These are phyloP conservation scores for Pyrus pyrifolia DNA, from an alignment of 306 rosid species.

Conservation along the genomic window DNA sequence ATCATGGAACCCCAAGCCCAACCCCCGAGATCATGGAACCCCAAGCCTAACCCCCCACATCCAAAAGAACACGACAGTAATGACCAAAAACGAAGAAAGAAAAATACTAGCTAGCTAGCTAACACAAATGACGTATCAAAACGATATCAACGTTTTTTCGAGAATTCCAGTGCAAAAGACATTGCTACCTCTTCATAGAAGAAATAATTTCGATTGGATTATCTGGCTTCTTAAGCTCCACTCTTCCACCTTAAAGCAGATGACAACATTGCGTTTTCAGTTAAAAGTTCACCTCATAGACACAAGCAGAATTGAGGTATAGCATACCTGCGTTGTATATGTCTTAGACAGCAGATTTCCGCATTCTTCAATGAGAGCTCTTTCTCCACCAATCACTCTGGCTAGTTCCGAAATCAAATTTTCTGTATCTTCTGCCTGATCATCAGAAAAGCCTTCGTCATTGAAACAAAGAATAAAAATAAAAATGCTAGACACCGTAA, in stretches of 20 bases:
- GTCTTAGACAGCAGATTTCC: constrained; percentile 52
- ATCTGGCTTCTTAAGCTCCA: constrained; percentile 68
- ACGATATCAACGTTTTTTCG: no score
- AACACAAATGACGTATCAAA: no score
- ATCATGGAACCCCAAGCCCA: no score
- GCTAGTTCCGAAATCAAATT: constrained; percentile 64
- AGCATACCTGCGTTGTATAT: constrained; percentile 54
- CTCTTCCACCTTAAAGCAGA: constrained; percentile 64
- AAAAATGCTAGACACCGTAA: background rate
- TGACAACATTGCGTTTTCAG: background rate
- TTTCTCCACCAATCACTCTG: constrained; percentile 60
- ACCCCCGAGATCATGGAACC: no score
- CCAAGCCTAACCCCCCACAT: no score
- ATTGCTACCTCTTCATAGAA: background rate
- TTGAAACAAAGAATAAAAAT: background rate
- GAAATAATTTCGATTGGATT: constrained; percentile 34
- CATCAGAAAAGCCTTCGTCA: constrained; percentile 21
- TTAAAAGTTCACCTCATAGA: no score
- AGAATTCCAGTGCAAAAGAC: background rate
- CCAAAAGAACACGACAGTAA: no score
- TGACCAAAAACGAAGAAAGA: no score
- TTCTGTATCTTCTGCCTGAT: constrained; percentile 67
- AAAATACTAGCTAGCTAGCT: no score
- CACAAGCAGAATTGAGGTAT: background rate
- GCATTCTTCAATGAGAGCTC: constrained; percentile 57